phyloP scores from a whole-genome alignment of 108 stramenopile species.

The Nitzschia putrida region DNA sequence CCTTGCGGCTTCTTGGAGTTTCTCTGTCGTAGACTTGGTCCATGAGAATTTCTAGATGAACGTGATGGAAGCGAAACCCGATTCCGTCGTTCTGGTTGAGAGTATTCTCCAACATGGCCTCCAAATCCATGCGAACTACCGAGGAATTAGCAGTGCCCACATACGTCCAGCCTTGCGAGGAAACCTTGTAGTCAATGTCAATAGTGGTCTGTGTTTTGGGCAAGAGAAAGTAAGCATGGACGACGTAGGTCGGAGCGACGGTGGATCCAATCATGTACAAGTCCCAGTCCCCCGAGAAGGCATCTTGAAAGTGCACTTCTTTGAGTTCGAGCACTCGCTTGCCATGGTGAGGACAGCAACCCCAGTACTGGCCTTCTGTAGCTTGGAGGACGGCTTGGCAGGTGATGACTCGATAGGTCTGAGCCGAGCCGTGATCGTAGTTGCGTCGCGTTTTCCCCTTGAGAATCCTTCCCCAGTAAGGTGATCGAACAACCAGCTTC shows the following conservation, averaged over 20 bases:
- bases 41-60: conserved; percentile 41
- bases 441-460: conserved; percentile 30
- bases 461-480: conserved; percentile 40
- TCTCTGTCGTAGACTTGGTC: conserved; percentile 21
- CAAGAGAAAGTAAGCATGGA: conserved; percentile 37
- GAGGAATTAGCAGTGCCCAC: conserved; percentile 24
- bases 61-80: conserved; percentile 34
- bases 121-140: conserved; percentile 25
- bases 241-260: conserved; percentile 2
- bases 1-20: conserved; percentile 30
- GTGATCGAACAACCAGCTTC: conserved; percentile 41
- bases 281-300: conserved; percentile 34
- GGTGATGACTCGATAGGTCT: conserved; percentile 16
- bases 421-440: conserved; percentile 10
- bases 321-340: conserved; percentile 42
- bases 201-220: conserved; percentile 32
- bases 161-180: conserved; percentile 19
- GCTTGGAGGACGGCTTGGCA: conserved; percentile 33
- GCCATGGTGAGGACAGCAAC: conserved; percentile 45
- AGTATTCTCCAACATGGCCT: conserved; percentile 11
- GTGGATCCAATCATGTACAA: conserved; percentile 20
- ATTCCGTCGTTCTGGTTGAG: conserved; percentile 23
- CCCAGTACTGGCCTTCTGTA: conserved; percentile 41
- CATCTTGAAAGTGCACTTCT: conserved; percentile 35
- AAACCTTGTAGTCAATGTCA: conserved; percentile 19